Percentiles rank a stretch among this genome's conserved stretches.
These are phyloP conservation scores for Ascocoryne sarcoides DNA, from an alignment of 2,329 filamentous ascomycete genomes.

Conservation along the genomic window DNA sequence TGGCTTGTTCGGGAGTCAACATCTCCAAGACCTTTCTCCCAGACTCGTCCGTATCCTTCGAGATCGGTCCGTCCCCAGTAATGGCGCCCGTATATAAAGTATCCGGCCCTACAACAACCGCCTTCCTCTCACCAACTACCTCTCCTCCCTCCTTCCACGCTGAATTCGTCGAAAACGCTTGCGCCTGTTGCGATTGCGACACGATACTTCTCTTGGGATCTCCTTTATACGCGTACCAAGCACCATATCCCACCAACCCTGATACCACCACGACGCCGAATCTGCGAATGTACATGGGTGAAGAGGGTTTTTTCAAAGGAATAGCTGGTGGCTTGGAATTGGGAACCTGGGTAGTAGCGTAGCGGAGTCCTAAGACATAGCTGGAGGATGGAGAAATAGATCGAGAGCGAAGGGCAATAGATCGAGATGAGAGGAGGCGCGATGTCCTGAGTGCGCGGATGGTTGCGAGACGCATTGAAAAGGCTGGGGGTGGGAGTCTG, in stretches of 20 bases:
- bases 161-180: slow-evolving; percentile 17
- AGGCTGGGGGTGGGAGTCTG: slow-evolving; percentile 5
- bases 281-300: slow-evolving; percentile 67
- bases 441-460: slow-evolving; percentile 60
- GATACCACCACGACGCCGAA: slow-evolving; percentile 59
- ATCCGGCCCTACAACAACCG: slow-evolving; percentile 82
- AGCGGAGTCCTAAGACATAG: slow-evolving; percentile 39
- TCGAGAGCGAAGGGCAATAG: slow-evolving; percentile 43
- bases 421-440: slow-evolving; percentile 54
- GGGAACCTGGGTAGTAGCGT: slow-evolving; percentile 24
- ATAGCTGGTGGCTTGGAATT: not conserved
- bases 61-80: slow-evolving; percentile 75
- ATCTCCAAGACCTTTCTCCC: slow-evolving; percentile 87
- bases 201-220: slow-evolving; percentile 7
- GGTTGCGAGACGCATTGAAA: slow-evolving; percentile 66
- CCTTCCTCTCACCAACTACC: slow-evolving; percentile 48
- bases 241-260: slow-evolving; percentile 61
- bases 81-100: slow-evolving; percentile 84
- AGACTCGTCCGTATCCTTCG: slow-evolving; percentile 78
- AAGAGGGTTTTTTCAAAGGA: slow-evolving; percentile 20
- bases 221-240: slow-evolving; percentile 63
- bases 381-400: slow-evolving; percentile 32
- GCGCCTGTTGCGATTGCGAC: slow-evolving; percentile 23
- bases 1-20: slow-evolving; percentile 90
- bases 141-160: slow-evolving; percentile 14